phyloP scores from a whole-genome alignment of 1,284 basidiomycete species.

The Leccinum brunneo-olivaceum region DNA sequence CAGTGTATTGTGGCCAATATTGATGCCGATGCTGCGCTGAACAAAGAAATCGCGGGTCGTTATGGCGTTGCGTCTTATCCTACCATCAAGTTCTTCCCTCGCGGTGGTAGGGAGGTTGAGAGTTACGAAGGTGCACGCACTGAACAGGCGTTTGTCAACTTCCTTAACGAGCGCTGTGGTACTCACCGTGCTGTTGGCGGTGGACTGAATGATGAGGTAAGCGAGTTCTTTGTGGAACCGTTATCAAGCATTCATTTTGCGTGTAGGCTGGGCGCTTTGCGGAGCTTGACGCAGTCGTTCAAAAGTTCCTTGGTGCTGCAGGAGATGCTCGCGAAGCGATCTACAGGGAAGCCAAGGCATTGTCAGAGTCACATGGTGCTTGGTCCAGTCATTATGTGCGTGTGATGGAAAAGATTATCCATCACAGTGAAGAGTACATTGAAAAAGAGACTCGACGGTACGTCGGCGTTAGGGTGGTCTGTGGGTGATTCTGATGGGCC shows the following conservation, averaged over 20 bases:
- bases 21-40: slow-evolving; percentile 81
- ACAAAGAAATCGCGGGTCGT: slow-evolving; percentile 67
- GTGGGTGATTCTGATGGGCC: slow-evolving; percentile 12
- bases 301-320: slow-evolving; percentile 66
- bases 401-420: slow-evolving; percentile 85
- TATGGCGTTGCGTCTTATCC: slow-evolving; percentile 79
- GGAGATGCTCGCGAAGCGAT: slow-evolving; percentile 54
- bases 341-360: slow-evolving; percentile 51
- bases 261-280: slow-evolving; percentile 73
- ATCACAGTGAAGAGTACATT: slow-evolving; percentile 71
- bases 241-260: slow-evolving; percentile 1
- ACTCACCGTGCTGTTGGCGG: slow-evolving; percentile 81
- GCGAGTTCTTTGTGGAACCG: slow-evolving; percentile 15
- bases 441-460: slow-evolving; percentile 84
- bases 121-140: slow-evolving; percentile 64
- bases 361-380: slow-evolving; percentile 42
- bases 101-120: slow-evolving; percentile 54
- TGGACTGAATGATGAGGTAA: slow-evolving; percentile 65
- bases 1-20: slow-evolving; percentile 86
- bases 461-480: slow-evolving; percentile 23
- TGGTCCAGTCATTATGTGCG: slow-evolving; percentile 80
- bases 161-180: slow-evolving; percentile 85
- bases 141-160: slow-evolving; percentile 65
- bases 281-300: slow-evolving; percentile 75
- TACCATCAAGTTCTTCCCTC: slow-evolving; percentile 93